Percentiles rank a stretch among this genome's conserved stretches.
These are phyloP conservation scores for Aureococcus anophagefferens DNA, from an alignment of 108 stramenopile species.

Conservation along the genomic window DNA sequence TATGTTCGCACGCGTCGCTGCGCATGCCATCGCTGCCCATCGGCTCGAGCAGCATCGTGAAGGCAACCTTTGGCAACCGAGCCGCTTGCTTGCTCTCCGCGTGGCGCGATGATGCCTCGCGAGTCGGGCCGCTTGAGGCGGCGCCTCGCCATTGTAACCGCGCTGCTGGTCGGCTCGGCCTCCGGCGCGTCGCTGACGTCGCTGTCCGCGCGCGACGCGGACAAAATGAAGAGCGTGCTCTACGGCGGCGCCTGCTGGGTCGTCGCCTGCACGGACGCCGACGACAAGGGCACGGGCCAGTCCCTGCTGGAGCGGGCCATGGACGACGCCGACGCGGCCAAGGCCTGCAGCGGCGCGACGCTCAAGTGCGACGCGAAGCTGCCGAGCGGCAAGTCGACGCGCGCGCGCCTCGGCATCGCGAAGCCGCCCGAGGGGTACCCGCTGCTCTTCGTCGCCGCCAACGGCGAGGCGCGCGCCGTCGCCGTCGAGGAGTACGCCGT, in stretches of 20 bases:
- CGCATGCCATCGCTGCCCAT: too few relatives aligned
- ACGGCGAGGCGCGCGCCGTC: background rate
- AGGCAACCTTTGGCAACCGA: too few relatives aligned
- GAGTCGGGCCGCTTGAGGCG: too few relatives aligned
- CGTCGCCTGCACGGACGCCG: background rate
- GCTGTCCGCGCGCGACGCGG: background rate
- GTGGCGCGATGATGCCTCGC: too few relatives aligned
- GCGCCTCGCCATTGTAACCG: too few relatives aligned
- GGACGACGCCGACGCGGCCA: background rate
- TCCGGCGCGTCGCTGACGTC: too few relatives aligned
- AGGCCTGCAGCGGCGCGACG: background rate
- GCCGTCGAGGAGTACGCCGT: background rate
- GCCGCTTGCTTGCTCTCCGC: too few relatives aligned
- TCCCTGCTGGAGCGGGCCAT: background rate
- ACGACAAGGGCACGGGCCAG: background rate
- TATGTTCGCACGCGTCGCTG: too few relatives aligned
- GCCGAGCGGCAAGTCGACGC: background rate
- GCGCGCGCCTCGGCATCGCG: background rate
- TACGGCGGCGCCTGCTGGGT: background rate
- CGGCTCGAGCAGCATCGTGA: too few relatives aligned
- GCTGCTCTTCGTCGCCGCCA: background rate
- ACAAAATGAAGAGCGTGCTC: background rate
- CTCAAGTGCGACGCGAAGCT: background rate
- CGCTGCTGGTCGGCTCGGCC: too few relatives aligned
- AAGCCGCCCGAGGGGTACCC: background rate